These are phyloP conservation scores for Dryadomyces quercivorus DNA, from an alignment of 2,329 filamentous ascomycete genomes.

Conservation along the genomic window DNA sequence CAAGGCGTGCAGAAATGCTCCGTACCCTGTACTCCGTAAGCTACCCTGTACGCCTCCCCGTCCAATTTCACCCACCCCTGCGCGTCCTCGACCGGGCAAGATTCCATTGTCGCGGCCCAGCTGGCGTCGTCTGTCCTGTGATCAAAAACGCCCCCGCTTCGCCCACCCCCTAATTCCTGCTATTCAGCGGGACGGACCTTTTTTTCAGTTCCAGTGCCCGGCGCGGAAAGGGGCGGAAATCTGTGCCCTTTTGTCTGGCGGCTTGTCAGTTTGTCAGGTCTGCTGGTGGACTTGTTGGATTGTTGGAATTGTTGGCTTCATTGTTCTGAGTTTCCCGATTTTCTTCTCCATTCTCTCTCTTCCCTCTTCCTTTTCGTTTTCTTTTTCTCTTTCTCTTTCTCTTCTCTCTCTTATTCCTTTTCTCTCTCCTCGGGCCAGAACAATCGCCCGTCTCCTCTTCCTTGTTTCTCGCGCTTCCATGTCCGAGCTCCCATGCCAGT, in stretches of 20 bases:
- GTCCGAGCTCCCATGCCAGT: neutral
- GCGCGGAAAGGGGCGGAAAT: slow-evolving; percentile 8
- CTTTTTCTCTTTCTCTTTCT: neutral
- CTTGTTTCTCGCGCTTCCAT: neutral
- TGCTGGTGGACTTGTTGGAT: no score
- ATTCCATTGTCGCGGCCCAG: neutral
- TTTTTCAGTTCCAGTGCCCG: slow-evolving; percentile 7
- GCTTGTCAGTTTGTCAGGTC: no score
- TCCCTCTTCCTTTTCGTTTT: neutral
- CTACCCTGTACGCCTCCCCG: neutral
- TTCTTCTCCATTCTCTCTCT: no score
- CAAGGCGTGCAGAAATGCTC: no score
- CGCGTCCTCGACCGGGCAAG: neutral
- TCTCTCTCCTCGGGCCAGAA: no score
- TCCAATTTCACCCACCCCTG: neutral
- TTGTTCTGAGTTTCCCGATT: neutral
- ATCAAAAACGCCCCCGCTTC: slow-evolving; percentile 8
- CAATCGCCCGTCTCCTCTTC: no score
- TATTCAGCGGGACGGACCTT: slow-evolving; percentile 10
- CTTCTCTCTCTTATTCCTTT: neutral
- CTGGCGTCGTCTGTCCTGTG: slow-evolving; percentile 8
- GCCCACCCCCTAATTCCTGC: slow-evolving; percentile 1
- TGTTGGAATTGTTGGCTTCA: no score
- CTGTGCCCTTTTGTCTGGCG: neutral
- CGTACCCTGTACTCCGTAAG: no score